Base-by-base conservation (phyloP, 2,329 filamentous ascomycete species). In the Hymenoscyphus linearis region DNA sequence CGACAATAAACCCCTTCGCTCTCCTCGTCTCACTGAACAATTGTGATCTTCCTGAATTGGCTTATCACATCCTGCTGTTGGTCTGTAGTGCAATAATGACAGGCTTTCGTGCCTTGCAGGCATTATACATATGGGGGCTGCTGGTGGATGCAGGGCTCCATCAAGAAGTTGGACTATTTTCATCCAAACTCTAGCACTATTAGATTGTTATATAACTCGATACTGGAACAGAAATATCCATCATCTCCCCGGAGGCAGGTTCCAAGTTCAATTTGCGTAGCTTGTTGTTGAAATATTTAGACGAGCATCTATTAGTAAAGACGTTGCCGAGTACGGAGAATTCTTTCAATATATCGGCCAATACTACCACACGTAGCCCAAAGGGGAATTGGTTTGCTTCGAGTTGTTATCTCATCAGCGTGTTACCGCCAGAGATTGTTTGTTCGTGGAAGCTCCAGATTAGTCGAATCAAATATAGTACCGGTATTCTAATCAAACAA, bases 81-180 rank as follows among this genome's bases (percentile, higher is more conserved):
- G 40, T 10, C n/a, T 47, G 18, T 12, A 47, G 10, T 4, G 22
- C 18, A 22, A 10, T 47, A 47, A 47, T 22, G 40, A 31, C 60
- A 61, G 55, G 58, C 59, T 61, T 61, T 59, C 44, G 40, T 31
- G 52, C 55, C 60, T 62, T 54, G 40, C 63, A 64, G 60, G 60
- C 60, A 52, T 59, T 13, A 60, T 57, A 58, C 50, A 57, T 62
- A 27, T 60, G 60, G 64, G 60, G 60, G 60, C 60, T 62, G 56
- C 55, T 53, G 47, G 52, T 61, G 58, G 44, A 66, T 60, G 62
- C 65, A 68, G 60, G 65, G 64, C 63, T 64, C 62, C 62, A 64
- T 58, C 59, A 37, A 56, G 62, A 62, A 52, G 58, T 59, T 61
- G 52, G 56, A 50, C 56, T 52, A 54, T 62, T 56, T 50, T 60